Evolutionary conservation across 2,329 filamentous ascomycete genomes (phyloP).

Genomic region (Verticillium tricorpus): DNA sequence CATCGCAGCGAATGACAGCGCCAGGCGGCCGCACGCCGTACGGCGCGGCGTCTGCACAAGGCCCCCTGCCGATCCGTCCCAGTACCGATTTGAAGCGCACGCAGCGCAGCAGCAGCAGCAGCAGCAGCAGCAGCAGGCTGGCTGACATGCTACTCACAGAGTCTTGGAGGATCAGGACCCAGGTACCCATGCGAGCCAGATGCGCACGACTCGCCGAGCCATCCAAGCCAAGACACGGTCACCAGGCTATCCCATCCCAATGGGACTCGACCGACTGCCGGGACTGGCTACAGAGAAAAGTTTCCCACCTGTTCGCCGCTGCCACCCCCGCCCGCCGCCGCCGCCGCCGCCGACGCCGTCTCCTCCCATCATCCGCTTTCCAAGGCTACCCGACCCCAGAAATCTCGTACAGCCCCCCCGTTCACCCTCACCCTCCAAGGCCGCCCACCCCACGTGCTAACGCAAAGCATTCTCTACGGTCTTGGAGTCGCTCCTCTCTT

Average conservation of each 20-base stretch:
- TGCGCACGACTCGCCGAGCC: background rate
- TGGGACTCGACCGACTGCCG: background rate
- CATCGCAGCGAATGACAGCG: background rate
- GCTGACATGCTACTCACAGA: too few species aligned
- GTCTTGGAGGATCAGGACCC: too few species aligned
- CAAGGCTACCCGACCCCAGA: background rate
- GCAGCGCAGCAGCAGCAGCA: too few species aligned
- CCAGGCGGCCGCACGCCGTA: background rate
- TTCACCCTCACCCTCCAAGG: background rate
- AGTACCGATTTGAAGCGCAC: too few species aligned
- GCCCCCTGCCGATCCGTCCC: background rate
- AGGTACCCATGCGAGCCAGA: background rate
- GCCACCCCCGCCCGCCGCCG: background rate
- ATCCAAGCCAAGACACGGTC: background rate
- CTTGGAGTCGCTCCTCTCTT: background rate
- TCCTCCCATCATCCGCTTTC: background rate
- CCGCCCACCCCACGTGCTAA: constrained; percentile 1
- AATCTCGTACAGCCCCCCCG: background rate
- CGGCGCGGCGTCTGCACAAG: background rate
- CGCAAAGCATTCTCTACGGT: background rate
- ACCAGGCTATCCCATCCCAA: background rate
- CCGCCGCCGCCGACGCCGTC: background rate
- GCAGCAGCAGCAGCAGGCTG: too few species aligned
- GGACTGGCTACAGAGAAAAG: background rate
- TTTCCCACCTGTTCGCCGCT: background rate